A percentile compares a stretch with the other conserved stretches of the same genome.
These are phyloP conservation scores for Coemansia linderi DNA, from an alignment of 371 early-diverging fungal genomes.

Conservation along the genomic window DNA sequence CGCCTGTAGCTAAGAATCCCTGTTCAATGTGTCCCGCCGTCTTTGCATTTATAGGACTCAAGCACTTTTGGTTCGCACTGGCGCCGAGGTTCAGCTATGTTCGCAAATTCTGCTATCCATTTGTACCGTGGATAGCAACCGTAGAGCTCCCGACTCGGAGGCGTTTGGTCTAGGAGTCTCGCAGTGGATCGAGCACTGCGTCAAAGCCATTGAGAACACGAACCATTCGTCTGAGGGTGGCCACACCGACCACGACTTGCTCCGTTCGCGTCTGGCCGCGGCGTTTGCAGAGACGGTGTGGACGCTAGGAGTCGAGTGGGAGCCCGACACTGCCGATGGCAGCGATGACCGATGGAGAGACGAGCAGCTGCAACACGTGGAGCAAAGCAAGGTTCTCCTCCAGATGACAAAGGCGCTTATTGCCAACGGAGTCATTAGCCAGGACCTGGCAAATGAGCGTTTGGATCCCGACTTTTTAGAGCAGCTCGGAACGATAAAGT, in stretches of 20 bases:
- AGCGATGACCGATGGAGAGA: slow-evolving; percentile 21
- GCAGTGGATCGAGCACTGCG: slow-evolving; percentile 34
- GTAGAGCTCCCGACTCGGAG: slow-evolving; percentile 8
- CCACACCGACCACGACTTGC: neutral
- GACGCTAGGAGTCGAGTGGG: slow-evolving; percentile 41
- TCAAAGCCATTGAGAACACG: slow-evolving; percentile 29
- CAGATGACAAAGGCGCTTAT: slow-evolving; percentile 30
- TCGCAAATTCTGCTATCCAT: slow-evolving; percentile 28
- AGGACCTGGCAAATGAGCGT: slow-evolving; percentile 42
- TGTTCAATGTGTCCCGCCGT: neutral
- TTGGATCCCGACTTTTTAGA: slow-evolving; percentile 47
- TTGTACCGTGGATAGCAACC: slow-evolving; percentile 10
- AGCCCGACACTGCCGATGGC: slow-evolving; percentile 28
- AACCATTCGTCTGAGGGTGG: neutral
- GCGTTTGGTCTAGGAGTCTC: slow-evolving; percentile 24
- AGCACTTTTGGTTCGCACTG: slow-evolving; percentile 19
- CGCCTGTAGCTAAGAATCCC: neutral
- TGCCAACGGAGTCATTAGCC: slow-evolving; percentile 15
- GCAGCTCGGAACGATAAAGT: slow-evolving; percentile 29
- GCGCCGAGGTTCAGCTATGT: slow-evolving; percentile 22
- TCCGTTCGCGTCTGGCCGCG: slow-evolving; percentile 19
- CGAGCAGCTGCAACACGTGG: slow-evolving; percentile 19
- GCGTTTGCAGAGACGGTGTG: slow-evolving; percentile 43
- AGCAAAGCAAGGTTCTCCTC: slow-evolving; percentile 29
- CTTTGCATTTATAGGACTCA: slow-evolving; percentile 22